phyloP scores from a whole-genome alignment of 1,139 yeast genomes.

The Pichiaceae sp. region DNA sequence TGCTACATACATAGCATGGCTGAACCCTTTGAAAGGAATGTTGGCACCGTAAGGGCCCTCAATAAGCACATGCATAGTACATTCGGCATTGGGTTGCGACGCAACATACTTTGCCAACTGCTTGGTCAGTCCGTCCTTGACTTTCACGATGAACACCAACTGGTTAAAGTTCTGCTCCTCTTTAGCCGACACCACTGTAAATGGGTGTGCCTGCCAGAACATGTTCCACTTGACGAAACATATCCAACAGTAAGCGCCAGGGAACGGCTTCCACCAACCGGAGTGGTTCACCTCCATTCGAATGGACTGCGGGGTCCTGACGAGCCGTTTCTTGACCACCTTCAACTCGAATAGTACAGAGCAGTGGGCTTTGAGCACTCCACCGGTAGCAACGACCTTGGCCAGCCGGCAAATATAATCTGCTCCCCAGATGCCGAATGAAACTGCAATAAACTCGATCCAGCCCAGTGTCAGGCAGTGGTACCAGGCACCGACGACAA shows the following conservation, averaged over 20 bases:
- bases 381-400: constrained; percentile 32
- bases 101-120: constrained; percentile 23
- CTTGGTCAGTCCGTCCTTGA: constrained; percentile 30
- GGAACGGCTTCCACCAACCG: constrained; percentile 32
- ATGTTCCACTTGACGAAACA: constrained; percentile 29
- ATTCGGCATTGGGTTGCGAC: constrained; percentile 19
- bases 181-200: constrained; percentile 32
- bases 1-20: constrained; percentile 28
- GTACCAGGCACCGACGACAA: constrained; percentile 36
- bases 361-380: constrained; percentile 33
- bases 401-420: constrained; percentile 30
- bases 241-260: constrained; percentile 32
- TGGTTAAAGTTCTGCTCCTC: constrained; percentile 26
- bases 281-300: constrained; percentile 30
- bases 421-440: constrained; percentile 31
- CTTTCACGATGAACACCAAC: constrained; percentile 27
- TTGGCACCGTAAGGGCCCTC: constrained; percentile 35
- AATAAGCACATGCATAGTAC: constrained; percentile 24
- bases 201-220: constrained; percentile 55
- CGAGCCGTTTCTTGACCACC: constrained; percentile 2
- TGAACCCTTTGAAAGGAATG: constrained; percentile 28
- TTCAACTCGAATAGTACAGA: constrained; percentile 19
- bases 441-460: constrained; percentile 33
- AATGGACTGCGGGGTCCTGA: constrained; percentile 20
- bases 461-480: constrained; percentile 44